phyloP scores from a whole-genome alignment of 352 stramenopile species.

The Phytopythium cucurbitacearum region DNA sequence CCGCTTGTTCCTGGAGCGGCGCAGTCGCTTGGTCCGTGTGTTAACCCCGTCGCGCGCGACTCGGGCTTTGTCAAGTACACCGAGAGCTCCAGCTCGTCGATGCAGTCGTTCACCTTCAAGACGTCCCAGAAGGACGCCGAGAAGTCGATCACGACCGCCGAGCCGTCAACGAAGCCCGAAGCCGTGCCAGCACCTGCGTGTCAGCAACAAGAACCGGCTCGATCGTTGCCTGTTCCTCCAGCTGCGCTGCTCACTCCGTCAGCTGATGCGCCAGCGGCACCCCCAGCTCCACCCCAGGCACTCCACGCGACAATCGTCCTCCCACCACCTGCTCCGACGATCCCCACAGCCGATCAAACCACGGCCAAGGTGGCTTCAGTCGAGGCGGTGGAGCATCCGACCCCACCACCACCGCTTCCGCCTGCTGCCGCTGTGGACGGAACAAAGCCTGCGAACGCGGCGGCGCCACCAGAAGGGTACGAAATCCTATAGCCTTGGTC shows the following conservation, averaged over 20 bases:
- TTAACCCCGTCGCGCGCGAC: conserved; percentile 57
- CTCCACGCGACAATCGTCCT: too few relatives aligned
- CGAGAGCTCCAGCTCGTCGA: conserved; percentile 26
- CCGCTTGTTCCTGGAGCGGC: conserved; percentile 24
- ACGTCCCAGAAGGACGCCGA: conserved; percentile 47
- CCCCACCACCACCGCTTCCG: conserved; percentile 9
- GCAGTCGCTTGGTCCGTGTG: conserved; percentile 33
- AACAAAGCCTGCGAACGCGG: not conserved
- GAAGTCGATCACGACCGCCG: conserved; percentile 12
- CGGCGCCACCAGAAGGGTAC: conserved; percentile 16
- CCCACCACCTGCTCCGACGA: not conserved
- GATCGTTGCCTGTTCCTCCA: conserved; percentile 11
- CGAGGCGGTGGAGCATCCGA: conserved; percentile 24
- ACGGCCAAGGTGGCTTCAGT: conserved; percentile 23
- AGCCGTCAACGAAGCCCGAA: not conserved
- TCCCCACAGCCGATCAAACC: not conserved
- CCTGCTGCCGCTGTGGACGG: conserved; percentile 11
- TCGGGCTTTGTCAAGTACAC: conserved; percentile 54
- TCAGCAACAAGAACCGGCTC: conserved; percentile 5
- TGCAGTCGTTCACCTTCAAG: conserved; percentile 69
- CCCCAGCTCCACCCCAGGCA: conserved; percentile 3
- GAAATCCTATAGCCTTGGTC: not conserved
- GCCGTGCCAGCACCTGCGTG: not conserved
- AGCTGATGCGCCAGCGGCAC: conserved; percentile 7
- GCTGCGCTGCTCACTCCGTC: conserved; percentile 12